A percentile compares a stretch with the other conserved stretches of the same genome.
phyloP scores from a whole-genome alignment of 1,284 basidiomycete species.

The Veloporphyrellus conicus region DNA sequence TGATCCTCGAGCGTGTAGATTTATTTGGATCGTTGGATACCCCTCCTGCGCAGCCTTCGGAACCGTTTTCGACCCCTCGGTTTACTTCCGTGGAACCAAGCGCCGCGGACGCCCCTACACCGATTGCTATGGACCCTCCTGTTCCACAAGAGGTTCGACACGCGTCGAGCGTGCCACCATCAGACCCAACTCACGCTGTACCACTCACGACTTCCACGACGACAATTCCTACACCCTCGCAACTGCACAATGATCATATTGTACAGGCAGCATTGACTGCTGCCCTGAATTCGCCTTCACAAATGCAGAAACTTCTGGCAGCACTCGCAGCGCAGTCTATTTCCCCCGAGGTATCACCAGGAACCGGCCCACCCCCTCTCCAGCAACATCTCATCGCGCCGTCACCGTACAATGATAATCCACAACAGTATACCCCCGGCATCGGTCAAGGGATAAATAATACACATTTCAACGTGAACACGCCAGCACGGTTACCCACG shows the following conservation, averaged over 20 bases:
- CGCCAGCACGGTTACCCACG: constrained; percentile 9
- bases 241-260: constrained; percentile 40
- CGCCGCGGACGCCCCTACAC: constrained; percentile 21
- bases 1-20: constrained; percentile 24
- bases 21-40: constrained; percentile 33
- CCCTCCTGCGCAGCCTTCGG: constrained; percentile 29
- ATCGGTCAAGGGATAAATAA: not conserved
- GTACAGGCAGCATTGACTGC: constrained; percentile 60
- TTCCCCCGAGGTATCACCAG: constrained; percentile 22
- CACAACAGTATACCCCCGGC: constrained; percentile 13
- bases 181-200: constrained; percentile 9
- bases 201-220: constrained; percentile 24
- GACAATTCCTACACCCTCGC: constrained; percentile 8
- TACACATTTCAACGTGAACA: not conserved
- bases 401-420: constrained; percentile 28
- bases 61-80: constrained; percentile 23
- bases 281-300: constrained; percentile 57
- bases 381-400: constrained; percentile 32
- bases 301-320: constrained; percentile 68
- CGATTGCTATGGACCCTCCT: constrained; percentile 8
- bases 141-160: constrained; percentile 7
- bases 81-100: constrained; percentile 27
- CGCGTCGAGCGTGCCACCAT: not conserved
- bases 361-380: constrained; percentile 13
- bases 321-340: constrained; percentile 38